Percentiles rank a stretch among this genome's conserved stretches.
phyloP scores from a whole-genome alignment of 345 rosid species.

The Cardamine resedifolia region DNA sequence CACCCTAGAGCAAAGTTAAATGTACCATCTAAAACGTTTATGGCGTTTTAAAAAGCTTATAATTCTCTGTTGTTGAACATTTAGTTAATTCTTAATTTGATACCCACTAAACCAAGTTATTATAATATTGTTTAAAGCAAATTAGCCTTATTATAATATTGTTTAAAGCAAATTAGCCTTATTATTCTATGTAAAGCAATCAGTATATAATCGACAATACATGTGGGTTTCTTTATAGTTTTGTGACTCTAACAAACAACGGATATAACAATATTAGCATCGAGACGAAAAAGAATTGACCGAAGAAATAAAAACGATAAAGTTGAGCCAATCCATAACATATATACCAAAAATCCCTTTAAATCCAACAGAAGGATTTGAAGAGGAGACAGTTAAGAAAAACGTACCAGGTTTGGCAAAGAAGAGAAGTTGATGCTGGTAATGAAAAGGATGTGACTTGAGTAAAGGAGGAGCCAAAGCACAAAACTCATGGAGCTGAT shows the following conservation, averaged over 20 bases:
- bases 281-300: background rate
- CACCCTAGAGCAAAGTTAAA: background rate
- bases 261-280: background rate
- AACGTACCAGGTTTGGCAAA: constrained; percentile 58
- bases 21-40: background rate
- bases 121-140: no score
- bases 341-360: background rate
- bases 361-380: background rate
- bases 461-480: constrained; percentile 59
- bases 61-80: background rate
- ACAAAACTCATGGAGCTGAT: constrained; percentile 84
- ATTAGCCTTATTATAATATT: no score
- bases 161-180: background rate
- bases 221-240: no score
- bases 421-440: constrained; percentile 62
- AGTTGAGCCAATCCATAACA: background rate
- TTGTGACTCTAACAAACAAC: constrained; percentile 8
- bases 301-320: background rate
- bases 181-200: background rate
- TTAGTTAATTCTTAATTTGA: background rate
- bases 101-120: constrained; percentile 14
- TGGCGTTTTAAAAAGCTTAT: background rate
- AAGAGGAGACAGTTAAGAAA: background rate
- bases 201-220: background rate
- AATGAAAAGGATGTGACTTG: constrained; percentile 65